Evolutionary conservation across 139 green algal genomes (phyloP), one percentile per base, ranked within the genome.

Genomic region (Nannochloris sp.): DNA sequence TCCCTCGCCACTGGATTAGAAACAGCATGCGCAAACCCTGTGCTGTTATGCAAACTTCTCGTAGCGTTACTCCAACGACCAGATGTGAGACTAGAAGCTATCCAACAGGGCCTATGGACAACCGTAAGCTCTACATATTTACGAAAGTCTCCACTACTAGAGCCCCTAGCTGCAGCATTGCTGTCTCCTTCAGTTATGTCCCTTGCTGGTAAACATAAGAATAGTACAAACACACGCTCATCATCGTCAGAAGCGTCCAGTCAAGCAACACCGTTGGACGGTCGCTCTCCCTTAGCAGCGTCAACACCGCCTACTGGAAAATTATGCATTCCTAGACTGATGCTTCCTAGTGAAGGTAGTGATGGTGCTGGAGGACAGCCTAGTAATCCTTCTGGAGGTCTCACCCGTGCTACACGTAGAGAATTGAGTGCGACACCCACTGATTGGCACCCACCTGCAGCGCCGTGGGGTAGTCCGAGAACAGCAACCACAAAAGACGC

Each of bases 381-480:
- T n/a, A 51, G 42, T 19, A 51, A 59, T 0, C 66, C 66, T n/a
- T 57, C 35, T 4, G 47, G 19, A 2, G 71, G 71, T 3, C 71
- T 78, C 15, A 78, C 71, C 1, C 48, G 72, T 2, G 67, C 72
- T 38, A 79, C 72, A 6, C 46, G 72, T 31, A 60, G 72, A 14
- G 63, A 39, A 29, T 27, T 68, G 23, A 31, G 42, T 25, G 29
- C 24, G 31, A 61, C 62, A 23, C 48, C 54, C 6, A 24, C 9
- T 13, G n/a, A 31, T 60, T 55, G 45, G 51, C 38, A 25, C 61
- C 47, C 0, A 58, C 14, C 46, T 46, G 12, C 68, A 58, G 68
- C 36, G 36, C 68, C 38, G 54, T 10, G 24, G 32, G 67, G 31
- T 55, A 39, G 14, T 24, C 45, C 56, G 34, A n/a, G n/a, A n/a